A percentile compares a stretch with the other conserved stretches of the same genome.
These are phyloP conservation scores for Suillus brevipes DNA, from an alignment of 768 basidiomycete species.

Conservation along the genomic window DNA sequence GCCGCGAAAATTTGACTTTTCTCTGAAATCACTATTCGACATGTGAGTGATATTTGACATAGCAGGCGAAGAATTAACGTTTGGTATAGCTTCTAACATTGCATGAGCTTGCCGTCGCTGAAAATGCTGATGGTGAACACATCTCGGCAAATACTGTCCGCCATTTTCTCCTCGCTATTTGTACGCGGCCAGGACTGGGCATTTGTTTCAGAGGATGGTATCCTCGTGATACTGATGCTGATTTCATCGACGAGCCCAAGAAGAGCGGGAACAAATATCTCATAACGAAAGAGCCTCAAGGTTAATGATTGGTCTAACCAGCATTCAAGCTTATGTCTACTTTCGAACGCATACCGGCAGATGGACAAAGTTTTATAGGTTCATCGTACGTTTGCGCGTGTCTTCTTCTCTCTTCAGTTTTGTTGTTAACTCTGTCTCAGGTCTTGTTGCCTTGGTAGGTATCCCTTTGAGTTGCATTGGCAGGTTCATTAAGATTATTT, in stretches of 20 bases:
- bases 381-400: too few species aligned
- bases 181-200: conserved; percentile 77
- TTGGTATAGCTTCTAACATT: conserved; percentile 63
- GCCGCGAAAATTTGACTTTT: conserved; percentile 74
- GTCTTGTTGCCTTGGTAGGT: conserved; percentile 13
- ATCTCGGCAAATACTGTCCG: conserved; percentile 78
- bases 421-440: too few species aligned
- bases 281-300: conserved; percentile 79
- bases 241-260: conserved; percentile 36
- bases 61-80: neutral
- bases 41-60: conserved; percentile 43
- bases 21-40: conserved; percentile 60
- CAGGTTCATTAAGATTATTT: neutral
- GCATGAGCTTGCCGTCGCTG: conserved; percentile 59
- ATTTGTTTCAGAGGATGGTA: conserved; percentile 96
- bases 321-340: too few species aligned
- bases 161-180: conserved; percentile 84
- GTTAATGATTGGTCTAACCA: too few species aligned
- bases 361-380: too few species aligned
- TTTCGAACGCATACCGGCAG: too few species aligned
- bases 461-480: neutral
- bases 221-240: conserved; percentile 56
- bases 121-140: conserved; percentile 49
- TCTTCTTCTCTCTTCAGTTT: too few species aligned
- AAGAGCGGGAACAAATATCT: conserved; percentile 48